These are phyloP conservation scores for Hyaloscypha finlandica DNA, from an alignment of 495 filamentous ascomycete species.

Conservation along the genomic window DNA sequence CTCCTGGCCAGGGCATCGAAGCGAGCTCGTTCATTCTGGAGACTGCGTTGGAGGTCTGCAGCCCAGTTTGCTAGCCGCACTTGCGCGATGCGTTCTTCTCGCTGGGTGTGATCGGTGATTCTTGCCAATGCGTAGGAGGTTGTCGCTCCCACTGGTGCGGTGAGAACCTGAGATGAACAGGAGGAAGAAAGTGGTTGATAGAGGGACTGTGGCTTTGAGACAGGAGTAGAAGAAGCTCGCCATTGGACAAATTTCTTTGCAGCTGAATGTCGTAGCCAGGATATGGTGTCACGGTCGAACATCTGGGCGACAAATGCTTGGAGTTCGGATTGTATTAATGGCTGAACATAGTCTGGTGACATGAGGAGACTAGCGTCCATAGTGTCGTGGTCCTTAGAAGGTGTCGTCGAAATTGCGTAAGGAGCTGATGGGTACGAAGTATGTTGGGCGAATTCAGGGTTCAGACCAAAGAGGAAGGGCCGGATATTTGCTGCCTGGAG, in stretches of 20 bases:
- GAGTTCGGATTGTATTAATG: slow-evolving; percentile 79
- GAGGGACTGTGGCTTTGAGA: slow-evolving; percentile 27
- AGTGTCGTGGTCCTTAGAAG: slow-evolving; percentile 74
- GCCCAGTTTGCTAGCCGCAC: slow-evolving; percentile 89
- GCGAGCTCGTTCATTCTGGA: slow-evolving; percentile 77
- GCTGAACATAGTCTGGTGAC: slow-evolving; percentile 90
- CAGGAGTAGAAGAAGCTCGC: slow-evolving; percentile 40
- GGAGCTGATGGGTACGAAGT: slow-evolving; percentile 46
- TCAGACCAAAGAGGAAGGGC: slow-evolving; percentile 66
- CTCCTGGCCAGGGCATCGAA: slow-evolving; percentile 69
- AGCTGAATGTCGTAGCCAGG: slow-evolving; percentile 84
- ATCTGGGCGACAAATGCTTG: slow-evolving; percentile 66
- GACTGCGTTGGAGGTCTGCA: slow-evolving; percentile 78
- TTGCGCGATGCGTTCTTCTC: slow-evolving; percentile 74
- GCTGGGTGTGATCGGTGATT: slow-evolving; percentile 68
- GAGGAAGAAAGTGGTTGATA: slow-evolving; percentile 29
- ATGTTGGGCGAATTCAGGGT: slow-evolving; percentile 33
- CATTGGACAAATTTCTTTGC: slow-evolving; percentile 85
- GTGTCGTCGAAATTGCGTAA: slow-evolving; percentile 80
- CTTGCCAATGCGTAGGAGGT: slow-evolving; percentile 69
- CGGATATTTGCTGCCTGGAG: slow-evolving; percentile 59
- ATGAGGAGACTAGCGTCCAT: slow-evolving; percentile 98
- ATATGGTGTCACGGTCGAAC: slow-evolving; percentile 76
- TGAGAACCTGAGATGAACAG: slow-evolving; percentile 25
- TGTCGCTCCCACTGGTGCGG: slow-evolving; percentile 39